Conservation (phyloP, 371 early-diverging fungal genomes). For the Choanephora cucurbitarum region DNA sequence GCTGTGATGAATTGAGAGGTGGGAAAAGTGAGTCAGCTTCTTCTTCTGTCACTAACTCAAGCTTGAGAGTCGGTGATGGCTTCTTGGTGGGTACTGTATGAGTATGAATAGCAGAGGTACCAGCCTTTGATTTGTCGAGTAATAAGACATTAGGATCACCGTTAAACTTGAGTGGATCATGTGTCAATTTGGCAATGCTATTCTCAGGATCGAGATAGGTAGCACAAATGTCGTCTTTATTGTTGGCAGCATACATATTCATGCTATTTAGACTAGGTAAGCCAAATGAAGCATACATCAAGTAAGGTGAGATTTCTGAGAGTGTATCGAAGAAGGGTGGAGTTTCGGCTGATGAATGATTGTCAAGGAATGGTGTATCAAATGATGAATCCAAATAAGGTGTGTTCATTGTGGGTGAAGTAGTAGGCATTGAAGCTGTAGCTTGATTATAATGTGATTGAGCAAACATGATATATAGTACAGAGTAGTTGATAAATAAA, state of each 20-base stretch:
- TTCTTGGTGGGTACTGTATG: background rate
- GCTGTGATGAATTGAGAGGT: slow-evolving; percentile 19
- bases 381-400: slow-evolving; percentile 17
- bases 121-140: slow-evolving; percentile 28
- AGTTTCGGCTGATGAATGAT: slow-evolving; percentile 2
- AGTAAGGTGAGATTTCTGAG: slow-evolving; percentile 15
- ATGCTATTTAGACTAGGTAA: background rate
- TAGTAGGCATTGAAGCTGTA: background rate
- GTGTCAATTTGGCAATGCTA: slow-evolving; percentile 8
- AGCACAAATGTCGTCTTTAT: slow-evolving; percentile 14
- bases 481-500: slow-evolving; percentile 3
- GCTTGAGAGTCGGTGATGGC: slow-evolving; percentile 13
- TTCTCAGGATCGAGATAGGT: slow-evolving; percentile 12
- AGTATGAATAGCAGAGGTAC: background rate
- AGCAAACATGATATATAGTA: background rate
- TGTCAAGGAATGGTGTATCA: slow-evolving; percentile 18
- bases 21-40: slow-evolving; percentile 37
- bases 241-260: background rate
- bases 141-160: slow-evolving; percentile 22
- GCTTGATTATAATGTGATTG: background rate
- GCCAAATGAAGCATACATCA: slow-evolving; percentile 10
- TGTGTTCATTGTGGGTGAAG: slow-evolving; percentile 18
- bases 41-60: slow-evolving; percentile 7
- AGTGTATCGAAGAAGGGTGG: slow-evolving; percentile 17
- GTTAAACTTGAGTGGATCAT: slow-evolving; percentile 21